Evolutionary conservation across 2,329 filamentous ascomycete genomes (phyloP).

Genomic region (Apiospora sp.): DNA sequence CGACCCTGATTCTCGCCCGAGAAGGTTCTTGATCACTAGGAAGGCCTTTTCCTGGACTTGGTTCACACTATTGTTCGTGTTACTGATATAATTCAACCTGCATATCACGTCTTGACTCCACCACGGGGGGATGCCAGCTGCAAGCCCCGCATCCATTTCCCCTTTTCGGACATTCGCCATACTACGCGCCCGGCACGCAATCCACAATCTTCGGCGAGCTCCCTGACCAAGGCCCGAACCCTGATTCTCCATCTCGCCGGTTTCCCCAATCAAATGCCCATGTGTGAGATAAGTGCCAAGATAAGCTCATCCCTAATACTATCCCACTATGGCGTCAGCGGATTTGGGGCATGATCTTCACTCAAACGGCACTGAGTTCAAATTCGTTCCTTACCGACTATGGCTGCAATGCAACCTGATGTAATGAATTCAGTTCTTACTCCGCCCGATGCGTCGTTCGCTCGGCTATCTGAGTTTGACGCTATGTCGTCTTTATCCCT

Average conservation of each 20-base stretch:
- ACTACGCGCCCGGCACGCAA: conserved; percentile 23
- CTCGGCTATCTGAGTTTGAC: background rate
- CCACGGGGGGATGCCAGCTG: background rate
- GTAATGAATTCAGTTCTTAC: background rate
- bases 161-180: conserved; percentile 23
- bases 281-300: background rate
- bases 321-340: conserved; percentile 1
- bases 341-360: background rate
- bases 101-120: background rate
- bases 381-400: background rate
- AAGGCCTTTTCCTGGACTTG: too few relatives aligned
- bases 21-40: too few relatives aligned
- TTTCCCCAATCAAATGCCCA: background rate
- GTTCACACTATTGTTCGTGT: background rate
- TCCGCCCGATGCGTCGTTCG: background rate
- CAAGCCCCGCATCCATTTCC: background rate
- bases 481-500: background rate
- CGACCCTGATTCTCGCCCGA: too few relatives aligned
- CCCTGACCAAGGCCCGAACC: background rate
- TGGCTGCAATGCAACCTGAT: background rate
- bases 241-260: background rate
- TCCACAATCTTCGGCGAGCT: background rate
- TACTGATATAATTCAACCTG: background rate
- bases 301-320: background rate
- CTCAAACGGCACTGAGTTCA: background rate